These are phyloP conservation scores for Aspergillus proliferans DNA, from an alignment of 2,329 filamentous ascomycete species.

Conservation along the genomic window DNA sequence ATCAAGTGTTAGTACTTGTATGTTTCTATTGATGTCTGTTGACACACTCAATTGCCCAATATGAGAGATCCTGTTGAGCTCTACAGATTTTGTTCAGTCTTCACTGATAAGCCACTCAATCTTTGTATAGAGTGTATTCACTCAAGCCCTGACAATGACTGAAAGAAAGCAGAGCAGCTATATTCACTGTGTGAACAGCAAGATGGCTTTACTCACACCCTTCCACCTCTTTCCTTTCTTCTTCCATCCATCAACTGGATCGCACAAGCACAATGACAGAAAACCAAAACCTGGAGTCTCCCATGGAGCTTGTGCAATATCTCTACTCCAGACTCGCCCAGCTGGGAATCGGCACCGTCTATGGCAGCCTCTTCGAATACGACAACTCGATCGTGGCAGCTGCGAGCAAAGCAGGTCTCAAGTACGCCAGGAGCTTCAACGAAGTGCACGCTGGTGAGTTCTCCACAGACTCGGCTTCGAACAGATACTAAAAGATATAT, in stretches of 20 bases:
- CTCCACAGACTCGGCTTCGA: background rate
- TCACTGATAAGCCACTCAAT: too few relatives aligned
- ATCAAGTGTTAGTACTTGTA: too few relatives aligned
- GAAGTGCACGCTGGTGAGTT: background rate
- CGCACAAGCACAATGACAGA: background rate
- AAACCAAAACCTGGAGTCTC: background rate
- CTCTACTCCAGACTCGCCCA: conserved; percentile 11
- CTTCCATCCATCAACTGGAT: background rate
- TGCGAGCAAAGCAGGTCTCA: background rate
- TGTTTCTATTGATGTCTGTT: too few relatives aligned
- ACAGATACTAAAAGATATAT: background rate
- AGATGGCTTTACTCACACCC: background rate
- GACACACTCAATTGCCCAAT: too few relatives aligned
- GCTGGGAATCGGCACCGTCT: conserved; percentile 11
- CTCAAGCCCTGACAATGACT: too few relatives aligned
- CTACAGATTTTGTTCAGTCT: too few relatives aligned
- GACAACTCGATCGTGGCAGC: background rate
- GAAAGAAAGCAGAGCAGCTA: too few relatives aligned
- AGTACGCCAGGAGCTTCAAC: background rate
- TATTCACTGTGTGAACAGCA: background rate
- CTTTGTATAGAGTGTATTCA: too few relatives aligned
- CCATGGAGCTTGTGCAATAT: background rate
- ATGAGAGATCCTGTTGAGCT: too few relatives aligned
- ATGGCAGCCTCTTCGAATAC: background rate
- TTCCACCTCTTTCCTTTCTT: background rate